Conservation (phyloP, 164 flowering plant species). For the Buxus sempervirens region DNA sequence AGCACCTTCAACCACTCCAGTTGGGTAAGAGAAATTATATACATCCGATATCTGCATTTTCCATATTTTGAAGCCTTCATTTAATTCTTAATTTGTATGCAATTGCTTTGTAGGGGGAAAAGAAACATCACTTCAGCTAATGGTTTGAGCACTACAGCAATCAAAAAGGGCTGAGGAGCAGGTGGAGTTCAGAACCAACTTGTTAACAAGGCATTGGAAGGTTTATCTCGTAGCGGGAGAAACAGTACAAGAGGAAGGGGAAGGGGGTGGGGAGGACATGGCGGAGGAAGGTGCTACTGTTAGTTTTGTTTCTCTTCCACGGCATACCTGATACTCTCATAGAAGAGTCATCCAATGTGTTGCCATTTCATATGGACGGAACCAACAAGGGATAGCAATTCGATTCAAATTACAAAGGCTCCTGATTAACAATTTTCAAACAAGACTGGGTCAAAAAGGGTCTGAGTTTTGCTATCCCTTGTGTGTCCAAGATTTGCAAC, state of each 20-base stretch:
- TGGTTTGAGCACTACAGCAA: constrained; percentile 38
- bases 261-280: constrained; percentile 49
- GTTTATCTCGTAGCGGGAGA: constrained; percentile 58
- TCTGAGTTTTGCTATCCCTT: background rate
- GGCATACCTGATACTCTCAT: background rate
- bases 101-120: constrained; percentile 50
- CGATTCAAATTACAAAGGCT: constrained; percentile 4
- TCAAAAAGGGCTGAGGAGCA: constrained; percentile 74
- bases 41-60: background rate
- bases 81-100: background rate
- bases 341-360: background rate
- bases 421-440: background rate
- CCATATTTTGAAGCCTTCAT: background rate
- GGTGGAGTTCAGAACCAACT: constrained; percentile 69
- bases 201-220: constrained; percentile 70
- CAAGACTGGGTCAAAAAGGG: background rate
- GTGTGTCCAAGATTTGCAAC: no score
- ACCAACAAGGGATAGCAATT: constrained; percentile 7
- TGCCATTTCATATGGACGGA: background rate
- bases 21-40: constrained; percentile 45
- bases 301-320: constrained; percentile 11
- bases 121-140: constrained; percentile 49
- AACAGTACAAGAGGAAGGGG: constrained; percentile 44
- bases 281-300: constrained; percentile 66
- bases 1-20: constrained; percentile 32